phyloP scores from a whole-genome alignment of 129 eudicot genomes.

The Glebionis coronaria region DNA sequence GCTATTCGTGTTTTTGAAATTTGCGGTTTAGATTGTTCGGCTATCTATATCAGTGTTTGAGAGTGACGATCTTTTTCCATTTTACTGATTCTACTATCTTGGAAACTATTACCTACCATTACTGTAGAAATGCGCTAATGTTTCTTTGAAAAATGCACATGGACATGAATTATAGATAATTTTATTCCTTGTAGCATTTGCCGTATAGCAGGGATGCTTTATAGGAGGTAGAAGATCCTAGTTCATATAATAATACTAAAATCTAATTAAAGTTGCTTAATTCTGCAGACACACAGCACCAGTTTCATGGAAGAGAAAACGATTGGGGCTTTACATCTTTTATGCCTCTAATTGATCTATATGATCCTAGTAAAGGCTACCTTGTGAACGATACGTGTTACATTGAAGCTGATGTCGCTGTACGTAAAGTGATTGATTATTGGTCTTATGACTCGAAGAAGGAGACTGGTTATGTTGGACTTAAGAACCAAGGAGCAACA shows the following conservation, averaged over 20 bases:
- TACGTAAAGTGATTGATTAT: conserved; percentile 79
- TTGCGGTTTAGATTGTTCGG: neutral
- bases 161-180: no score
- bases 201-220: conserved; percentile 2
- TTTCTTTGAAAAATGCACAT: neutral
- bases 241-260: conserved; percentile 3
- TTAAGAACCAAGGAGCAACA: conserved; percentile 97
- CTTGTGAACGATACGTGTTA: conserved; percentile 71
- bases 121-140: neutral
- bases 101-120: neutral
- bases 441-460: conserved; percentile 94
- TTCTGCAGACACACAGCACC: conserved; percentile 88
- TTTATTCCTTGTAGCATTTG: no score
- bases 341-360: conserved; percentile 82
- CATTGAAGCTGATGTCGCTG: conserved; percentile 91
- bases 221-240: neutral
- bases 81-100: neutral
- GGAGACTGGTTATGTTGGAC: conserved; percentile 96
- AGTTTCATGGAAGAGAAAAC: conserved; percentile 86
- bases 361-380: conserved; percentile 83
- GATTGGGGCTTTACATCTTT: conserved; percentile 99
- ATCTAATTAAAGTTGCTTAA: conserved; percentile 1
- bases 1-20: neutral
- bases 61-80: neutral
- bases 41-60: neutral